Percentiles rank a stretch among this genome's conserved stretches.
These are phyloP conservation scores for Senecio squalidus DNA, from an alignment of 140 eudicot genomes.

Conservation along the genomic window DNA sequence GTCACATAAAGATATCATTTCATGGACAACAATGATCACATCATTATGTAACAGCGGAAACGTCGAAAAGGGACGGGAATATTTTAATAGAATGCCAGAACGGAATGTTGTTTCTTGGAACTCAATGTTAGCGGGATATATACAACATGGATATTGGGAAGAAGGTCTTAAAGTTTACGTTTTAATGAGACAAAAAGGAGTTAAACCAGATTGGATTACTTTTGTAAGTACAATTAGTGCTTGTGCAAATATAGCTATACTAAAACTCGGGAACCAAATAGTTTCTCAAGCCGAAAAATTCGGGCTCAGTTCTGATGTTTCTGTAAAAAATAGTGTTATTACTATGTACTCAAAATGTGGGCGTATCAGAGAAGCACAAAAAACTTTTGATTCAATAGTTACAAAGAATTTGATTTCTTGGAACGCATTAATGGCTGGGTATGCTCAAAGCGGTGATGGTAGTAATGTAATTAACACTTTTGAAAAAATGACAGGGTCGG, in stretches of 20 bases:
- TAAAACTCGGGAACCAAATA: slow-evolving; percentile 38
- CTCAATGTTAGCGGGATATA: slow-evolving; percentile 39
- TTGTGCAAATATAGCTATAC: slow-evolving; percentile 32
- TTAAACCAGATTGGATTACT: slow-evolving; percentile 41
- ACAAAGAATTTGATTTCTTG: slow-evolving; percentile 39
- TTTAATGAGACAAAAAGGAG: slow-evolving; percentile 35
- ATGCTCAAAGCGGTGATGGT: slow-evolving; percentile 40
- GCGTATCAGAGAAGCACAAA: slow-evolving; percentile 27
- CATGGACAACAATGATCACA: slow-evolving; percentile 53
- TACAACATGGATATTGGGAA: slow-evolving; percentile 42
- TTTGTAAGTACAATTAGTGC: slow-evolving; percentile 31
- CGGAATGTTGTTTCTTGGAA: slow-evolving; percentile 46
- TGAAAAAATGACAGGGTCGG: slow-evolving; percentile 27
- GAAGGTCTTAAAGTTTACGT: slow-evolving; percentile 37
- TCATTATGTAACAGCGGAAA: slow-evolving; percentile 32
- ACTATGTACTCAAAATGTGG: slow-evolving; percentile 50
- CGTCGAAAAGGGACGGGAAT: slow-evolving; percentile 30
- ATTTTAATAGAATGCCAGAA: slow-evolving; percentile 46
- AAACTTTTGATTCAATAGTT: slow-evolving; percentile 30
- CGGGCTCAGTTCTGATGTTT: slow-evolving; percentile 31
- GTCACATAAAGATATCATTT: slow-evolving; percentile 40
- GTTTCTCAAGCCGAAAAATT: slow-evolving; percentile 37
- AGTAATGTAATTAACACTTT: slow-evolving; percentile 30
- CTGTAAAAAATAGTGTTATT: slow-evolving; percentile 30
- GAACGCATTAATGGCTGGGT: slow-evolving; percentile 47